Conservation (phyloP, 306 rosid species). For the Fragaria nilgerrensis region DNA sequence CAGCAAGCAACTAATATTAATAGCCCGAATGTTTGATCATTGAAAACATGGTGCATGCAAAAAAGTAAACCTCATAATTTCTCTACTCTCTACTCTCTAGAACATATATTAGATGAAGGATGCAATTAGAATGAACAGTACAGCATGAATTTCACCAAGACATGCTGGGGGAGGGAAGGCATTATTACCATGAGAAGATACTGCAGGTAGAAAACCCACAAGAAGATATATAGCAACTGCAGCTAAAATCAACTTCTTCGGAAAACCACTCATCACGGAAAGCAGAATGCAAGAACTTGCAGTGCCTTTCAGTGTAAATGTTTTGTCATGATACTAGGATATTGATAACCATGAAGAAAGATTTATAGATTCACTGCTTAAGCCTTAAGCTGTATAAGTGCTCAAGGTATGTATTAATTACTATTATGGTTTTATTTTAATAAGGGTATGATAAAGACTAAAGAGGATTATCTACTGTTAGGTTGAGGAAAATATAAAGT, state of each 20-base stretch:
- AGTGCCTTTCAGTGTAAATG: not conserved
- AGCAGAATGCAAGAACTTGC: not conserved
- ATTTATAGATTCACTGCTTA: not conserved
- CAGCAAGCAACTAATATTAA: not conserved
- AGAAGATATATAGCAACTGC: conserved; percentile 15
- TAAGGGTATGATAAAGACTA: not conserved
- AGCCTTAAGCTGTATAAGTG: not conserved
- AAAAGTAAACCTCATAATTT: no score
- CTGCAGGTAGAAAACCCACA: not conserved
- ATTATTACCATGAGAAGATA: conserved; percentile 16
- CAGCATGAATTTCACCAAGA: not conserved
- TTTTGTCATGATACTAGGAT: not conserved
- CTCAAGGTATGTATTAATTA: not conserved
- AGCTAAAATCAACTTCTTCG: conserved; percentile 20
- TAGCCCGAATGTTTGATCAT: no score
- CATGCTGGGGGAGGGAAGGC: not conserved
- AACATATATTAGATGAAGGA: not conserved
- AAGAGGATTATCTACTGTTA: not conserved
- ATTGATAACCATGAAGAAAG: not conserved
- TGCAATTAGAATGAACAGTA: not conserved
- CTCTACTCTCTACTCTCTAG: not conserved
- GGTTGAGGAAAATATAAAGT: not conserved
- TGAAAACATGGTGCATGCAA: no score
- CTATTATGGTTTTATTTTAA: not conserved
- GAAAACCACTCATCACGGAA: conserved; percentile 19